Conservation (phyloP, 2,329 filamentous ascomycete genomes). For the Calonectria hawksworthii region DNA sequence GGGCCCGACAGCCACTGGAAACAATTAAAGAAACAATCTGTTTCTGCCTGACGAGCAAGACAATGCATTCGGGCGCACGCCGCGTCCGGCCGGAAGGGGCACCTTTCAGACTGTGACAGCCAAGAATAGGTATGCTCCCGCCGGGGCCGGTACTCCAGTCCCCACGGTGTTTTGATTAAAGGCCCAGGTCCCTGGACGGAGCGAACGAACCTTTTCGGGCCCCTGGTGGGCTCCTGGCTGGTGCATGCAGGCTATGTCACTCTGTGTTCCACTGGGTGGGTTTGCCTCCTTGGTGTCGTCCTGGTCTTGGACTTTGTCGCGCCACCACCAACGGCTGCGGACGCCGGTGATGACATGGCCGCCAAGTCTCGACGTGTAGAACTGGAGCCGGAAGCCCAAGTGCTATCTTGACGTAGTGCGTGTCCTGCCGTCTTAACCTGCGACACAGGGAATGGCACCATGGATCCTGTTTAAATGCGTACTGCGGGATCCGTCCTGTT, state of each 20-base stretch:
- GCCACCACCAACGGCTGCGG: slow-evolving; percentile 24
- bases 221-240: slow-evolving; percentile 19
- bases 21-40: not conserved
- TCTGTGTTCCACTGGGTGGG: slow-evolving; percentile 10
- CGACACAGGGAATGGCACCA: not conserved
- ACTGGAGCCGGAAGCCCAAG: slow-evolving; percentile 1
- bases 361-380: slow-evolving; percentile 13
- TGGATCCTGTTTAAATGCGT: slow-evolving; percentile 1
- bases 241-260: slow-evolving; percentile 20
- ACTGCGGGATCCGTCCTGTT: not conserved
- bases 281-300: slow-evolving; percentile 18
- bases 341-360: slow-evolving; percentile 18
- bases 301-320: slow-evolving; percentile 18
- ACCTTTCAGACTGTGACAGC: not conserved
- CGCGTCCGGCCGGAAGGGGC: not conserved
- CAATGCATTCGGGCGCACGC: not conserved
- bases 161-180: slow-evolving; percentile 27
- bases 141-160: not conserved
- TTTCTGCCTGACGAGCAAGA: slow-evolving; percentile 11
- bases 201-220: slow-evolving; percentile 26
- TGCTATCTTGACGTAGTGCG: not conserved
- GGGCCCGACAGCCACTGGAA: not conserved
- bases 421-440: not conserved
- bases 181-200: slow-evolving; percentile 16
- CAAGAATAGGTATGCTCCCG: not conserved